Base-by-base conservation (phyloP, 345 rosid genomes). In the Acer campestre region DNA sequence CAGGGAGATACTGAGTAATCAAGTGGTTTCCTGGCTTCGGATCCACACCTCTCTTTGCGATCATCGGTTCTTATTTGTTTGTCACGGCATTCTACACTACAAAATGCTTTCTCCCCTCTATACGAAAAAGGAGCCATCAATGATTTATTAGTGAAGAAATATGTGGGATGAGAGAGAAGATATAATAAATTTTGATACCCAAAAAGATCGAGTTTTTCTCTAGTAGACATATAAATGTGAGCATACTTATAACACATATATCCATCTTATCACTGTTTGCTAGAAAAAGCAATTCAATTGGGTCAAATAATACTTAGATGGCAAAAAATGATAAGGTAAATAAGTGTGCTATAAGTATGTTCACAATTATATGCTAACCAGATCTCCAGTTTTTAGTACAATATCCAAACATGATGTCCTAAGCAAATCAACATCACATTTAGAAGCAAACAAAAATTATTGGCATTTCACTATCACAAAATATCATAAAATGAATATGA, bases 21-120 rank as follows among this genome's bases (percentile, higher is more conserved):
- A 13, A 58, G 79, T 0, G 61, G 20, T 69, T 76, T 84, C 73
- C 74, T 31, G 23, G 80, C 82, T 72, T 78, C 76, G 38, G 65
- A 44, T 62, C 78, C 62, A 29, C 82, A 69, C 12, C 48, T 79
- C 13, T 81, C 80, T 31, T 73, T 75, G 74, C 64, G 71, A 63
- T 84, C 75, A 23, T 81, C 81, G 2, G 58, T 75, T 66, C 67
- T 49, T 4, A 84, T 84, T 13, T 81, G 80, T 49, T 61, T 73
- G 67, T 79, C 79, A 6, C 83, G 80, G 75, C 87, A 84, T 25
- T 78, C 84, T 4, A 27, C 49, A 23, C 84, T 75, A 71, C 86
- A 80, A 75, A 78, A 84, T 23, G 80, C 81, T 23, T 74, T 76
- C 69, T 81, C 87, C 16, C 82, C 87, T 71, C 87, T 79, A 79